phyloP scores from a whole-genome alignment of 1,284 basidiomycete species.

The Somion occarium region DNA sequence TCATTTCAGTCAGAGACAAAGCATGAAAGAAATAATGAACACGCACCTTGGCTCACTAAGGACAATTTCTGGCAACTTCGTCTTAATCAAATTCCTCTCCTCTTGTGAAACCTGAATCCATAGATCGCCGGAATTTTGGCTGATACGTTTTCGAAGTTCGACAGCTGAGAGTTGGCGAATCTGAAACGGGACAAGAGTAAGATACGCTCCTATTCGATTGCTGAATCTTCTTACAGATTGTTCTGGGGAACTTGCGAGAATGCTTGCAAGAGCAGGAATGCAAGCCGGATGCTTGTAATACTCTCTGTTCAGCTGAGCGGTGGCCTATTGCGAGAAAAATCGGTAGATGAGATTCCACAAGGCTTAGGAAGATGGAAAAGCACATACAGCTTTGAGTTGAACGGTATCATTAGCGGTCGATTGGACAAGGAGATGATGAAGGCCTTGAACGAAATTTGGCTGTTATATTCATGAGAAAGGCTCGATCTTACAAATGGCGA shows the following conservation, averaged over 20 bases:
- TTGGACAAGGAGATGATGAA: conserved; percentile 83
- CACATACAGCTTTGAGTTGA: conserved; percentile 80
- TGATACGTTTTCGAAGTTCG: conserved; percentile 92
- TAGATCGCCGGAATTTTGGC: conserved; percentile 74
- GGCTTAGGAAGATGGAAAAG: conserved; percentile 3
- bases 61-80: conserved; percentile 76
- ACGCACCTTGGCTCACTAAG: conserved; percentile 76
- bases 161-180: conserved; percentile 98
- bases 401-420: conserved; percentile 84
- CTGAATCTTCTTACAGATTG: conserved; percentile 48
- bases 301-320: conserved; percentile 84
- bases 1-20: neutral
- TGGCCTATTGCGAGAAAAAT: conserved; percentile 57
- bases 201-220: neutral
- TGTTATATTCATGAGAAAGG: conserved; percentile 24
- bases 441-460: conserved; percentile 68
- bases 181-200: conserved; percentile 34
- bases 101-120: conserved; percentile 77
- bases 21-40: conserved; percentile 10
- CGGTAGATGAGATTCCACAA: conserved; percentile 3
- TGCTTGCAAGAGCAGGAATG: conserved; percentile 88
- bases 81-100: conserved; percentile 84
- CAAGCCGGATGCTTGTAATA: conserved; percentile 91
- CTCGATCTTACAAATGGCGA: neutral
- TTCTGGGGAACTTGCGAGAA: conserved; percentile 83